Conservation (phyloP, 331 rosid species). For the Malus hybrid region DNA sequence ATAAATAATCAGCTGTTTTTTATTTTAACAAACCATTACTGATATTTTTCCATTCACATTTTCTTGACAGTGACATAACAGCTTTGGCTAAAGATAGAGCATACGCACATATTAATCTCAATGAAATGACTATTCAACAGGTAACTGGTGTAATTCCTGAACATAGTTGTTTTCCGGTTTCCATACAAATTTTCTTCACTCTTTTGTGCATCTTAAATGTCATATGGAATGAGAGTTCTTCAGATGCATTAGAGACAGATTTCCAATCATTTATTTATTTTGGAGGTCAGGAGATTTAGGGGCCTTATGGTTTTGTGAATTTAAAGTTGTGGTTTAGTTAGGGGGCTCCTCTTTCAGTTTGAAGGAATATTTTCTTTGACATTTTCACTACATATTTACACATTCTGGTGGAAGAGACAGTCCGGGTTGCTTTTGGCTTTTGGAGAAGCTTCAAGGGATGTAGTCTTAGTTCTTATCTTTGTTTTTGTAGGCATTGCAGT, state of each 20-base stretch:
- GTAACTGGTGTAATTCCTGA: constrained; percentile 22
- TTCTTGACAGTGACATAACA: constrained; percentile 77
- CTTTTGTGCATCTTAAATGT: neutral
- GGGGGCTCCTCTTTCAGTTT: neutral
- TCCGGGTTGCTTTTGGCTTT: neutral
- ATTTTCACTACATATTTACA: too few relatives aligned
- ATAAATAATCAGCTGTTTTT: neutral
- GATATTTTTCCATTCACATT: neutral
- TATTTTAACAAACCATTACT: neutral
- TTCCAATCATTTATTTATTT: neutral
- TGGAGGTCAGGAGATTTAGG: neutral
- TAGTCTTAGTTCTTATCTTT: neutral
- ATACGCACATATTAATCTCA: constrained; percentile 79
- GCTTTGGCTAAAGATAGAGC: constrained; percentile 98
- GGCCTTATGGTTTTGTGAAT: neutral
- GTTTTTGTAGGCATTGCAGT: constrained; percentile 71
- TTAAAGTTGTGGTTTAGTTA: neutral
- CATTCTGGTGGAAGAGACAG: neutral
- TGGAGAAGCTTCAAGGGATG: neutral
- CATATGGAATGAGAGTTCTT: neutral
- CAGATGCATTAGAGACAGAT: neutral
- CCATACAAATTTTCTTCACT: neutral
- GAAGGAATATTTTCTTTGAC: neutral
- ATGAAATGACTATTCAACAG: constrained; percentile 95
- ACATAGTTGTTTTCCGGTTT: neutral